Conservation (phyloP, 1,284 basidiomycete genomes). For the Exobasidium cylindrosporum region DNA sequence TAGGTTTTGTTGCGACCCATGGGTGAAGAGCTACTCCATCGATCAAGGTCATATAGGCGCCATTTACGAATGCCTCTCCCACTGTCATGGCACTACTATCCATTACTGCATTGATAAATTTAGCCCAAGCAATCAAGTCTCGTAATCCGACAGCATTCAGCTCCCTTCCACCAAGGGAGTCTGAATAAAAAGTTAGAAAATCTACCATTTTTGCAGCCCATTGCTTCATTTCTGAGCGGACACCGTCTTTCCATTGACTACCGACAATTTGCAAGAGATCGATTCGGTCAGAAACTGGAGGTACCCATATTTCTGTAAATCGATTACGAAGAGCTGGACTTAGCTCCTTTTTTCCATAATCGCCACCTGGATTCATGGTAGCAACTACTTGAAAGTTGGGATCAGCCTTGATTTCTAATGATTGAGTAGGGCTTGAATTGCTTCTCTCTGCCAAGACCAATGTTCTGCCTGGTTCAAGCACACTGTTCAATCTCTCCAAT, state of each 20-base stretch:
- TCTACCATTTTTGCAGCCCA: slow-evolving; percentile 71
- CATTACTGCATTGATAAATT: slow-evolving; percentile 72
- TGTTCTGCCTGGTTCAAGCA: slow-evolving; percentile 83
- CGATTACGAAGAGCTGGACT: slow-evolving; percentile 95
- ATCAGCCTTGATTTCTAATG: slow-evolving; percentile 30
- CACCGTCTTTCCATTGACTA: slow-evolving; percentile 64
- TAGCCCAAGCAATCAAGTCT: slow-evolving; percentile 90
- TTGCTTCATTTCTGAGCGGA: slow-evolving; percentile 60
- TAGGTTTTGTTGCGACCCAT: slow-evolving; percentile 2
- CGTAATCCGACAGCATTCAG: slow-evolving; percentile 63
- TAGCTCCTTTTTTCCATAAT: slow-evolving; percentile 98
- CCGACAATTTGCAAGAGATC: slow-evolving; percentile 80
- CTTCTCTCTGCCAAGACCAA: slow-evolving; percentile 85
- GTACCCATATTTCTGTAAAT: slow-evolving; percentile 99
- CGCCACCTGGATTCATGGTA: slow-evolving; percentile 99
- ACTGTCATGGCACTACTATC: slow-evolving; percentile 19
- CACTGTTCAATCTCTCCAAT: slow-evolving; percentile 93
- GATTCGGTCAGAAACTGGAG: slow-evolving; percentile 70
- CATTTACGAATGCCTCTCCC: slow-evolving; percentile 55
- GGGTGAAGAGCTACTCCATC: slow-evolving; percentile 53
- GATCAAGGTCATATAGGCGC: slow-evolving; percentile 56
- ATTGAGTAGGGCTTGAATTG: slow-evolving; percentile 16
- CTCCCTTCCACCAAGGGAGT: slow-evolving; percentile 65
- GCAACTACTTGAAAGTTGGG: slow-evolving; percentile 80
- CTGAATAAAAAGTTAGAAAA: slow-evolving; percentile 78